A percentile compares a stretch with the other conserved stretches of the same genome.
phyloP scores from a whole-genome alignment of 176 grass and related monocot species.

The Microstegium vimineum region DNA sequence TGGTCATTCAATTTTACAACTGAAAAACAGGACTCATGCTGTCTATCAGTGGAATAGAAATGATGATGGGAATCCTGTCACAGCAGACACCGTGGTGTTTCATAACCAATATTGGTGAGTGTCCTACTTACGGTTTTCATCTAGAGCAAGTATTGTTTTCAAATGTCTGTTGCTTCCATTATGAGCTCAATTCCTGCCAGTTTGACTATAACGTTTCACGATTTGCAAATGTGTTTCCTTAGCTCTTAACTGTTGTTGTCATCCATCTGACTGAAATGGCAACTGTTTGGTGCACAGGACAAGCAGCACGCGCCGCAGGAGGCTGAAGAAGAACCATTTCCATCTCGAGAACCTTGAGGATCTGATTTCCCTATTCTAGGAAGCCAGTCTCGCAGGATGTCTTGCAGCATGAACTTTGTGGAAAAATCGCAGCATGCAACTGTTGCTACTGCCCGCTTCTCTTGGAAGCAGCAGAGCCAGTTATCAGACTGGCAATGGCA shows the following conservation, averaged over 20 bases:
- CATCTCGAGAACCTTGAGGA: constrained; percentile 28
- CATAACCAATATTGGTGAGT: constrained; percentile 89
- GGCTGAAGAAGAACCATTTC: constrained; percentile 71
- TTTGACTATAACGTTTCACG: not conserved
- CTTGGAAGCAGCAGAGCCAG: not conserved
- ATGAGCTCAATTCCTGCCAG: not conserved
- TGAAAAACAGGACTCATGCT: constrained; percentile 91
- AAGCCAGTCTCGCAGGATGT: not conserved
- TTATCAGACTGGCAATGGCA: not conserved
- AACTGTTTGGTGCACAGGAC: constrained; percentile 38
- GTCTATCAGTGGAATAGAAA: constrained; percentile 90
- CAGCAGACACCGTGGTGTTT: constrained; percentile 69
- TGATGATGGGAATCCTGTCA: constrained; percentile 75
- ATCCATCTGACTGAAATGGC: too few species aligned
- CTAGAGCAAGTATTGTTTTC: not conserved
- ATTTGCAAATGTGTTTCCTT: too few species aligned
- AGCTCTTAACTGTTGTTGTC: too few species aligned
- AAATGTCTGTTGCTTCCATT: not conserved
- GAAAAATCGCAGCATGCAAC: not conserved
- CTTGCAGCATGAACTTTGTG: not conserved
- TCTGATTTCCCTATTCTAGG: constrained; percentile 51
- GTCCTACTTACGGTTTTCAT: not conserved
- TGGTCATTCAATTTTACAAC: constrained; percentile 75
- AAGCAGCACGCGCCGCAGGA: constrained; percentile 59
- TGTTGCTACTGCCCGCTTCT: not conserved